A percentile compares a stretch with the other conserved stretches of the same genome.
phyloP scores from a whole-genome alignment of 768 basidiomycete species.

The Cyclocybe cylindracea region DNA sequence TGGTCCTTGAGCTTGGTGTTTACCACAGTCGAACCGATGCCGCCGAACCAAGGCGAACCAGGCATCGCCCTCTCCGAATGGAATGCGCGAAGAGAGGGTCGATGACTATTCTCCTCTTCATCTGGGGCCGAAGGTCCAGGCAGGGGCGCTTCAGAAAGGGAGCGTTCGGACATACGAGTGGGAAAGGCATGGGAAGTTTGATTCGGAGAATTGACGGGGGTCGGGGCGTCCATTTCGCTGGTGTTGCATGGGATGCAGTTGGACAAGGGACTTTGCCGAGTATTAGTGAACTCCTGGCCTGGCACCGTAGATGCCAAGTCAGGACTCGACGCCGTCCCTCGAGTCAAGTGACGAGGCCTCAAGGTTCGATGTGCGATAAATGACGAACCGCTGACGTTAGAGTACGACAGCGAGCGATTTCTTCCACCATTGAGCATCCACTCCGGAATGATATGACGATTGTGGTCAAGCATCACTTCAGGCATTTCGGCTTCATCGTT shows the following conservation, averaged over 20 bases:
- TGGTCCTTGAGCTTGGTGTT: constrained; percentile 95
- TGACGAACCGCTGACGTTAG: constrained; percentile 39
- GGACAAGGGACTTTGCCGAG: constrained; percentile 42
- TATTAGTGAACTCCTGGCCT: constrained; percentile 10
- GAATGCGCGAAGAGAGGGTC: constrained; percentile 41
- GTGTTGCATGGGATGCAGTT: constrained; percentile 37
- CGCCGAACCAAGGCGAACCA: constrained; percentile 70
- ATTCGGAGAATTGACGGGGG: constrained; percentile 51
- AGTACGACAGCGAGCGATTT: constrained; percentile 51
- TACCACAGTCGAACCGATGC: constrained; percentile 89
- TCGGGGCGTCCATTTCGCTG: constrained; percentile 44
- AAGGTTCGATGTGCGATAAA: constrained; percentile 36
- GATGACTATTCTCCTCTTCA: constrained; percentile 29
- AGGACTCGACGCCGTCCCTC: constrained; percentile 70
- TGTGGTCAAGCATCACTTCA: constrained; percentile 87
- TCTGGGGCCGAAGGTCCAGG: constrained; percentile 23
- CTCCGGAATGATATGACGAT: constrained; percentile 95
- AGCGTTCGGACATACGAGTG: constrained; percentile 23
- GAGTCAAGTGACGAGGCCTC: constrained; percentile 42
- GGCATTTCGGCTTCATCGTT: constrained; percentile 84
- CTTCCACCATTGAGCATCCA: constrained; percentile 73
- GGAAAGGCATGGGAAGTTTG: constrained; percentile 32
- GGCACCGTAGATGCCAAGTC: constrained; percentile 46
- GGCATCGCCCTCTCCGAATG: constrained; percentile 40
- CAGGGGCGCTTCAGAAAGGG: constrained; percentile 8